phyloP scores from a whole-genome alignment of 495 filamentous ascomycete genomes.

The Neurospora tetrasperma region DNA sequence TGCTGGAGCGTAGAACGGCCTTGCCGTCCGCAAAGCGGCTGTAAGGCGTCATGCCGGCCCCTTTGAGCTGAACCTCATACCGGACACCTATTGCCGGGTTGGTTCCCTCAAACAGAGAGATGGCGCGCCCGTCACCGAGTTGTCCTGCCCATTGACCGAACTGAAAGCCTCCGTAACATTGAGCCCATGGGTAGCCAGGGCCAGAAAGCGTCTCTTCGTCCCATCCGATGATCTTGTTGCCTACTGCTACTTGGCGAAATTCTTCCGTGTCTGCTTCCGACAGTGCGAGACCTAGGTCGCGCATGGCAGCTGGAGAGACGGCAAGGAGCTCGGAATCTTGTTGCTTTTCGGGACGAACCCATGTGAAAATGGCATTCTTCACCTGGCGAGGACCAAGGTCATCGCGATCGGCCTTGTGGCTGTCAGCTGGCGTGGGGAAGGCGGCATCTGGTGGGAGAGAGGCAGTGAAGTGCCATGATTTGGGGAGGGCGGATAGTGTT shows the following conservation, averaged over 20 bases:
- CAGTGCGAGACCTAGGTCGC: constrained; percentile 60
- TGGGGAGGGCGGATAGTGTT: constrained; percentile 64
- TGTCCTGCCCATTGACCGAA: constrained; percentile 91
- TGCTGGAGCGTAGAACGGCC: constrained; percentile 81
- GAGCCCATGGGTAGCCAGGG: constrained; percentile 90
- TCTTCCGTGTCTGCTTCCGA: constrained; percentile 60
- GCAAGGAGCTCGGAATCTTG: constrained; percentile 68
- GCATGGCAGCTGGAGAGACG: constrained; percentile 64
- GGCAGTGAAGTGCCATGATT: constrained; percentile 75
- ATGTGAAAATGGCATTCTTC: constrained; percentile 78
- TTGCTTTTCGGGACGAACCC: constrained; percentile 65
- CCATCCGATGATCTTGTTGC: constrained; percentile 64
- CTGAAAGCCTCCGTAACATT: constrained; percentile 89
- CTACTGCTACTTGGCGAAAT: constrained; percentile 66
- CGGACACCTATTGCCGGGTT: constrained; percentile 61
- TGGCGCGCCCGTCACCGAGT: constrained; percentile 88
- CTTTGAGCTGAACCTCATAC: constrained; percentile 90
- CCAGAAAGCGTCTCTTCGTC: constrained; percentile 47
- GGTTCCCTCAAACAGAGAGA: constrained; percentile 82
- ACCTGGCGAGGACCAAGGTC: constrained; percentile 75
- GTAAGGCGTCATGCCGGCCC: constrained; percentile 87
- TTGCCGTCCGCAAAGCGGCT: constrained; percentile 96
- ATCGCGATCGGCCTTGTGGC: constrained; percentile 67
- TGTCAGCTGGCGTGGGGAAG: constrained; percentile 70
- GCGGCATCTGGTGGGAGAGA: constrained; percentile 66